Base-by-base conservation (phyloP, 306 rosid species). In the Ormosia emarginata region DNA sequence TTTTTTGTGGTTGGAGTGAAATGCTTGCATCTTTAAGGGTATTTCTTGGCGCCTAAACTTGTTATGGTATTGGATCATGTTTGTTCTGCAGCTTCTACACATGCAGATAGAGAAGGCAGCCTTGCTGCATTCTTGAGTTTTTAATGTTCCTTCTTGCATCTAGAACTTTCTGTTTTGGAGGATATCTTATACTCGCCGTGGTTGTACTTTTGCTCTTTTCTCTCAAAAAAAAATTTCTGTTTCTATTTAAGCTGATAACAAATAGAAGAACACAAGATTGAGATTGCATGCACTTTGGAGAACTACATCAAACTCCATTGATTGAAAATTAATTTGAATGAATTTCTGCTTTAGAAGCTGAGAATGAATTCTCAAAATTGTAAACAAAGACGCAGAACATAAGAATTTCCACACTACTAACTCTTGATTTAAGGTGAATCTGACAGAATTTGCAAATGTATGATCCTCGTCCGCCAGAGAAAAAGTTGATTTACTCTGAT, bases 381-480 rank as follows among this genome's bases (percentile, higher is more conserved):
- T 2, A 79, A 14, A 40, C 11, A 6, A 76, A 68, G 5, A 24
- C 1, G 29, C 7, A 49, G 30, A 39, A 44, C 33, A 3, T 8
- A 80, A 41, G 70, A 40, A 49, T 41, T 41, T 55, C 7, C 6
- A 84, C 62, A 40, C 47, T 55, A 84, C 95, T 79, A 64, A 91
- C 94, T 93, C 97, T 73, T 93, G 96, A 86, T 93, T 93, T 86
- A 90, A 65, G 61, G 91, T 81, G 87, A 84, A 90, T 78, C 94
- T 82, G 78, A 90, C 13, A 34, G 97, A 81, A 77, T 91, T 93
- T 30, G 94, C 94, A 41, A 93, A 70, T 57, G 96, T 93, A 62
- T 93, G 93, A 90, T 91, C 96, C 83, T 91, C 97, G 17, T 93
- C 96, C 4, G 71, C 71, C 75, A 93, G 66, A 62, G 93, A 88